Evolutionary conservation across 2,329 filamentous ascomycete genomes (phyloP).

Genomic region (Didymella segeticola): DNA sequence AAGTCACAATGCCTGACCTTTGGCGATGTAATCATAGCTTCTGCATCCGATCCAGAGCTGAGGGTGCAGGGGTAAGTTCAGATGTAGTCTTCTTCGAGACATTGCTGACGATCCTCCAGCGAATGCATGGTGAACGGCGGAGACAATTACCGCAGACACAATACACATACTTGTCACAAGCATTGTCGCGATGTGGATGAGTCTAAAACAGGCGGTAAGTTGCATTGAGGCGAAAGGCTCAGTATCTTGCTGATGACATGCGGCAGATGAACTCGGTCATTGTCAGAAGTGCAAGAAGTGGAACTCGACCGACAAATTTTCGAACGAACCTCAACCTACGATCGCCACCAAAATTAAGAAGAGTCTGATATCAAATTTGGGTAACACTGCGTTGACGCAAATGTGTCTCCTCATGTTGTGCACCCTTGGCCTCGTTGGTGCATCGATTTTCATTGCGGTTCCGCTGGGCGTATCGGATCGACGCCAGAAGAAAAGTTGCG

Average conservation of each 20-base stretch:
- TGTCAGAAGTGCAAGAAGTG: constrained; percentile 43
- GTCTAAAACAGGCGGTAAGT: constrained; percentile 29
- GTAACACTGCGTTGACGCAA: constrained; percentile 40
- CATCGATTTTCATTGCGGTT: constrained; percentile 29
- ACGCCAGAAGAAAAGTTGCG: constrained; percentile 12
- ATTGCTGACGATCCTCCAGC: constrained; percentile 12
- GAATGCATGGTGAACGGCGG: constrained; percentile 44
- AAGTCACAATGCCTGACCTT: constrained; percentile 42
- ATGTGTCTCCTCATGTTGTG: constrained; percentile 36
- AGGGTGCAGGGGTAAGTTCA: constrained; percentile 30
- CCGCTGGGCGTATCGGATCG: constrained; percentile 13
- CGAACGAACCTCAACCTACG: constrained; percentile 33
- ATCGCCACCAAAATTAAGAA: constrained; percentile 43
- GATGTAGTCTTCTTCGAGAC: neutral
- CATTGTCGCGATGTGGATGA: constrained; percentile 34
- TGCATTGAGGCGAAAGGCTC: neutral
- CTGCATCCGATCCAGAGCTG: constrained; percentile 35
- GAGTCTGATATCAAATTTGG: constrained; percentile 37
- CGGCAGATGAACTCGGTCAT: constrained; percentile 39
- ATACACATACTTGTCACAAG: constrained; percentile 40
- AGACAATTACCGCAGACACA: constrained; percentile 31
- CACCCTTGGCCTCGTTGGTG: constrained; percentile 27
- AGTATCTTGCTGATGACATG: neutral
- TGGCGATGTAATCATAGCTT: constrained; percentile 41
- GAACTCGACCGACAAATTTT: constrained; percentile 30